Evolutionary conservation across 441 rosid species (phyloP).

Genomic region (Erodium trifolium): DNA sequence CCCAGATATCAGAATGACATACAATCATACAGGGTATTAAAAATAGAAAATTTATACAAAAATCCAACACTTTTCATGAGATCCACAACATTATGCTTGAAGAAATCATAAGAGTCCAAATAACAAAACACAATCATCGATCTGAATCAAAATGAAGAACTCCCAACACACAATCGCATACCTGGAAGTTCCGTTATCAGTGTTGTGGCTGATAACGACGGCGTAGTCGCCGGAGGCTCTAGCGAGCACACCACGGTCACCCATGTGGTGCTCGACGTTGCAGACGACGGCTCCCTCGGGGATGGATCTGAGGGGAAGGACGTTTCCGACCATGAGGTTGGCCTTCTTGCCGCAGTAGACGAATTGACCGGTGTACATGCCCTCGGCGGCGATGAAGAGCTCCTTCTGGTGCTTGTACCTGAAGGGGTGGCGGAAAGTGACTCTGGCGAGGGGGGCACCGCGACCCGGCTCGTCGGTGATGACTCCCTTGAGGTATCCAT

Average conservation of each 20-base stretch:
- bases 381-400: slow-evolving; percentile 1
- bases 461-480: neutral
- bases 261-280: slow-evolving; percentile 1
- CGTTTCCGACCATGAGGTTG: neutral
- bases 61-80: no score
- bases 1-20: no score
- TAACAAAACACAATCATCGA: neutral
- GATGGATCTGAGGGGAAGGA: neutral
- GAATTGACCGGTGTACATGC: neutral
- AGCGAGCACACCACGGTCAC: neutral
- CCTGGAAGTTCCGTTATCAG: neutral
- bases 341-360: neutral
- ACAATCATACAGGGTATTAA: no score
- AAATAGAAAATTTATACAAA: no score
- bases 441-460: neutral
- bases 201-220: neutral
- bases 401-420: neutral
- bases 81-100: no score
- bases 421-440: neutral
- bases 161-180: no score
- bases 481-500: neutral
- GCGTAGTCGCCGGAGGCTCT: neutral
- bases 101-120: no score
- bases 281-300: neutral
- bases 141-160: neutral